phyloP scores from a whole-genome alignment of 2,329 filamentous ascomycete genomes.

The Orbilia blumenaviensis region DNA sequence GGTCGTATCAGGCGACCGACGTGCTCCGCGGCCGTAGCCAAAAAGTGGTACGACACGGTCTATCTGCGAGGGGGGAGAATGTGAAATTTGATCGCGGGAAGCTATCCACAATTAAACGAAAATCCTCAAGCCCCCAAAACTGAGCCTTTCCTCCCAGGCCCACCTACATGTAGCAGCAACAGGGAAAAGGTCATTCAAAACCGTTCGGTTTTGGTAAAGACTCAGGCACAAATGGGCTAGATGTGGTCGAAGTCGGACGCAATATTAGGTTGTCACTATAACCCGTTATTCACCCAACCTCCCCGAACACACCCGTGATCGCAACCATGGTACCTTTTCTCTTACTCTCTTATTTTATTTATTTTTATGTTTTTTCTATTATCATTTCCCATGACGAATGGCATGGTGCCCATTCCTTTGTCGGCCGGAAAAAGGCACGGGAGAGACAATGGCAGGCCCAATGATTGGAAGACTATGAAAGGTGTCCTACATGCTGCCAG shows the following conservation, averaged over 20 bases:
- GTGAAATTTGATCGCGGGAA: conserved; percentile 18
- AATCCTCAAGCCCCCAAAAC: no score
- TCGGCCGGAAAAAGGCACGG: conserved; percentile 5
- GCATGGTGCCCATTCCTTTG: conserved; percentile 1
- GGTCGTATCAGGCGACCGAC: neutral
- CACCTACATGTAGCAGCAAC: neutral
- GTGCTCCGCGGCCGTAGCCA: neutral
- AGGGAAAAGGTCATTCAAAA: no score
- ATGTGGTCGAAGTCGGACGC: neutral
- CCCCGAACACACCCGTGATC: conserved; percentile 25
- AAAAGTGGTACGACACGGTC: neutral
- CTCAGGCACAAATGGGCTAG: neutral
- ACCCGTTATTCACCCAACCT: conserved; percentile 10
- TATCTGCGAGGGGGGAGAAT: neutral
- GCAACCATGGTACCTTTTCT: conserved; percentile 6
- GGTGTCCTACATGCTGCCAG: neutral
- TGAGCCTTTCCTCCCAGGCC: no score
- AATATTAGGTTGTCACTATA: conserved; percentile 40
- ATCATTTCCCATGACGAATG: neutral
- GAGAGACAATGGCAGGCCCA: neutral
- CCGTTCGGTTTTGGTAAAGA: neutral
- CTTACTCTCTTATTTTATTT: neutral
- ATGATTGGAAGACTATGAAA: neutral
- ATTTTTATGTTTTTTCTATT: no score
- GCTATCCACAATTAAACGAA: conserved; percentile 3